A percentile compares a stretch with the other conserved stretches of the same genome.
These are phyloP conservation scores for Lactarius deliciosus DNA, from an alignment of 768 basidiomycete genomes.

Conservation along the genomic window DNA sequence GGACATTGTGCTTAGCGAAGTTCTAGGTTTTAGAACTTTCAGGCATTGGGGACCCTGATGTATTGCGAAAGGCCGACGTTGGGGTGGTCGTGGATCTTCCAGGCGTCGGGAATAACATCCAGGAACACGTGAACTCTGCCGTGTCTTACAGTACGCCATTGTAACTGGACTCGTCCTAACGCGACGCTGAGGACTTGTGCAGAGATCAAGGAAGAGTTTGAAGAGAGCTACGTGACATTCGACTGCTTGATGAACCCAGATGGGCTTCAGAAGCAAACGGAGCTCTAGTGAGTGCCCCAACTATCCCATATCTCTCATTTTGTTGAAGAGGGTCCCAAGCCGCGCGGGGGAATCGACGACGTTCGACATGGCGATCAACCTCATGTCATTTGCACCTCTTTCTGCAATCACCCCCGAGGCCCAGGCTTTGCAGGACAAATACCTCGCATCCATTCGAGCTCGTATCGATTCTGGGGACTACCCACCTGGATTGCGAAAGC, in stretches of 20 bases:
- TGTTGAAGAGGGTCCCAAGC: neutral
- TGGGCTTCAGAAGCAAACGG: constrained; percentile 15
- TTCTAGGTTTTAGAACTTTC: constrained; percentile 28
- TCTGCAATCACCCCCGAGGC: constrained; percentile 8
- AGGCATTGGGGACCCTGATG: constrained; percentile 24
- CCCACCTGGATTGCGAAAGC: constrained; percentile 21
- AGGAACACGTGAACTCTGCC: constrained; percentile 21
- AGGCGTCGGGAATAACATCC: constrained; percentile 27
- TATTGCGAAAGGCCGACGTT: constrained; percentile 21
- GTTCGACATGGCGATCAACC: constrained; percentile 1
- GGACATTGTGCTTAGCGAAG: neutral
- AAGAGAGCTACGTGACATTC: constrained; percentile 12
- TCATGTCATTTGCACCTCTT: constrained; percentile 23
- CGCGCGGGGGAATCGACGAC: neutral
- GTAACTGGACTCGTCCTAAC: neutral
- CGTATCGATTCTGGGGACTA: constrained; percentile 6
- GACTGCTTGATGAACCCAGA: constrained; percentile 22
- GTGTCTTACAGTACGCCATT: constrained; percentile 16
- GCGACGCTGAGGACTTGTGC: neutral
- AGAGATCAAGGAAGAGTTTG: constrained; percentile 24
- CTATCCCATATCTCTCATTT: neutral
- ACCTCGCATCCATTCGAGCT: constrained; percentile 14
- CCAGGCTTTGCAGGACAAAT: constrained; percentile 15
- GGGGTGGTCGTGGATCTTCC: constrained; percentile 14
- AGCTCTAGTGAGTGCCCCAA: constrained; percentile 20